Evolutionary conservation across 306 rosid genomes (phyloP), one percentile per base, ranked within the genome.

Genomic region (Macrotyloma uniflorum): DNA sequence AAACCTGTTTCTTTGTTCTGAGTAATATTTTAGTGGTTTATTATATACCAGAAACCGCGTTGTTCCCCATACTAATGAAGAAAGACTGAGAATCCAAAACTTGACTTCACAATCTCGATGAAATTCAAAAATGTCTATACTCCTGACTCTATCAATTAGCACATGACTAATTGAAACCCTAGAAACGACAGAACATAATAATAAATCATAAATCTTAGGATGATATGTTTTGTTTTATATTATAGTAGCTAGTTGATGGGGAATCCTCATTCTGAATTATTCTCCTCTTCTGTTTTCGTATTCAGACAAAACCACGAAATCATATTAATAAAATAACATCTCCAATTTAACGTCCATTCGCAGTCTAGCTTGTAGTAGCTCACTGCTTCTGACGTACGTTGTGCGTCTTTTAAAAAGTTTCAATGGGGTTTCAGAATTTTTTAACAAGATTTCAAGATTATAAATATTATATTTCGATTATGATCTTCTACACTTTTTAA

Each of bases 31-130:
- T 50, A 66, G n/a, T 63, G 7, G 13, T 22, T 64, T 10, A 54
- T 64, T 10, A 54, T 22, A 10, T 54, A 22, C 32, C 45, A 23
- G 72, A 49, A 79, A 79, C 83, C 83, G 78, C 74, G 83, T 79
- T 23, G 33, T 36, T 47, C 50, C 36, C 1, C 24, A 50, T 2
- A 6, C 24, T 16, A 6, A 36, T 11, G 18, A 63, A 20, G 1
- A 72, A 76, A 49, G 28, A 71, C 18, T 23, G 45, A 61, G 83
- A 46, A 22, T 55, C 46, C 59, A 38, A 7, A 10, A 55, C 8
- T 16, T 68, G 76, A 58, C 38, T 22, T 32, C 2, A 40, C 10
- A 59, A 6, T 59, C 66, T 14, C 6, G 18, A 40, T 23, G 13
- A 14, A n/a, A 69, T 58, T 33, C 22, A 58, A 70, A 40, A 61